phyloP scores from a whole-genome alignment of 2,329 filamentous ascomycete genomes.

The Colletotrichum sp. region DNA sequence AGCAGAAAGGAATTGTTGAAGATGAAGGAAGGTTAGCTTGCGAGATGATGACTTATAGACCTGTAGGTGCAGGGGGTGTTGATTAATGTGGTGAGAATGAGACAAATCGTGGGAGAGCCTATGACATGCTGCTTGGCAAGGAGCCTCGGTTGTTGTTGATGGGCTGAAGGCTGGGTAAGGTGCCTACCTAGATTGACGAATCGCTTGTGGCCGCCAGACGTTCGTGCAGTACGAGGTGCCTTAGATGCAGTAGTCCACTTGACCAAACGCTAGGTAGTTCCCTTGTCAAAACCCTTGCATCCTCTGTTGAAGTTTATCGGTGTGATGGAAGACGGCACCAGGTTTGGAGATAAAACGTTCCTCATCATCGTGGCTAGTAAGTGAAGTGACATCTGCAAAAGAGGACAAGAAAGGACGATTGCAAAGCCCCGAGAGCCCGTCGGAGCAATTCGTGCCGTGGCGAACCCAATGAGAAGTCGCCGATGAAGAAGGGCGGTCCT shows the following conservation, averaged over 20 bases:
- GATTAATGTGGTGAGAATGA: not conserved
- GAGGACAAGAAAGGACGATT: not conserved
- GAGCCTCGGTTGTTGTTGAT: slow-evolving; percentile 1
- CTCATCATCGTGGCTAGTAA: not conserved
- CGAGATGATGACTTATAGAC: not conserved
- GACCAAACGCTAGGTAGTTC: not conserved
- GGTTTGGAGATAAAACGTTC: not conserved
- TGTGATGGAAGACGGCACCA: not conserved
- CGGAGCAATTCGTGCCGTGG: not conserved
- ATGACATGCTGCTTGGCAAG: not conserved
- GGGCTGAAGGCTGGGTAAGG: not conserved
- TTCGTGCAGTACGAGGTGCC: not conserved
- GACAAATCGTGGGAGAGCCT: not conserved
- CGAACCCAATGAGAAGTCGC: not conserved
- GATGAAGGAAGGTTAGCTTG: not conserved
- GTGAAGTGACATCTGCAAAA: not conserved
- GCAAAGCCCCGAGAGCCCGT: not conserved
- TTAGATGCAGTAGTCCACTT: not conserved
- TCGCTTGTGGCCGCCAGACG: not conserved
- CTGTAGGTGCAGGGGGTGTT: not conserved
- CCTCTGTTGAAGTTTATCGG: not conserved
- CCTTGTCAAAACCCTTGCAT: not conserved
- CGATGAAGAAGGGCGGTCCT: not conserved
- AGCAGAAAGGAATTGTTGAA: not conserved
- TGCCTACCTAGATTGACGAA: not conserved